These are phyloP conservation scores for Leptomonas pyrrhocoris DNA, from an alignment of 208 protist genomes.

Conservation along the genomic window DNA sequence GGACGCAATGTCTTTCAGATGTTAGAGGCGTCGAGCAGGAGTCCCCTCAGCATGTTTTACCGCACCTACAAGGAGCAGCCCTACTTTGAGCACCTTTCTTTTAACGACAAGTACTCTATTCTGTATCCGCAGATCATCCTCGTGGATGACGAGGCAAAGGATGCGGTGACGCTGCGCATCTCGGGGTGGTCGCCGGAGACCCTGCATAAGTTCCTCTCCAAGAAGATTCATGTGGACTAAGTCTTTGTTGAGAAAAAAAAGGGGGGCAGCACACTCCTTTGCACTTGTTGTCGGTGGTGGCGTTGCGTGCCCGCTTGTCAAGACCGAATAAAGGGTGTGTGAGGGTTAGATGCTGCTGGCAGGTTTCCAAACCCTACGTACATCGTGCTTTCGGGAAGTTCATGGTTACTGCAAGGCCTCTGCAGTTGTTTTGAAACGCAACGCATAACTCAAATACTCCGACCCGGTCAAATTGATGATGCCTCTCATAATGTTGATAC, in stretches of 20 bases:
- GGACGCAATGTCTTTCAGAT: neutral
- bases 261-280: neutral
- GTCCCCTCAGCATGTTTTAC: slow-evolving; percentile 8
- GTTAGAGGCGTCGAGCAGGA: neutral
- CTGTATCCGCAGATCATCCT: slow-evolving; percentile 32
- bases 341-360: too few species aligned
- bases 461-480: too few species aligned
- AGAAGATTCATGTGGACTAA: slow-evolving; percentile 29
- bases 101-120: slow-evolving; percentile 9
- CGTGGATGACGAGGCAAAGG: slow-evolving; percentile 9
- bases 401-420: too few species aligned
- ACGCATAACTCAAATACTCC: too few species aligned
- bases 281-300: too few species aligned
- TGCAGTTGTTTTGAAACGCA: too few species aligned
- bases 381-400: too few species aligned
- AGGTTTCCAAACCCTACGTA: too few species aligned
- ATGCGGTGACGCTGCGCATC: slow-evolving; percentile 30
- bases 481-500: too few species aligned
- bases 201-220: slow-evolving; percentile 38
- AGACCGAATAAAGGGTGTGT: too few species aligned
- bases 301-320: too few species aligned
- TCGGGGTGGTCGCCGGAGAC: slow-evolving; percentile 37
- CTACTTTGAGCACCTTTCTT: slow-evolving; percentile 25
- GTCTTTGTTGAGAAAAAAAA: neutral
- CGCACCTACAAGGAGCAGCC: slow-evolving; percentile 15